These are phyloP conservation scores for Podospora pseudopauciseta DNA, from an alignment of 495 filamentous ascomycete genomes.

Conservation along the genomic window DNA sequence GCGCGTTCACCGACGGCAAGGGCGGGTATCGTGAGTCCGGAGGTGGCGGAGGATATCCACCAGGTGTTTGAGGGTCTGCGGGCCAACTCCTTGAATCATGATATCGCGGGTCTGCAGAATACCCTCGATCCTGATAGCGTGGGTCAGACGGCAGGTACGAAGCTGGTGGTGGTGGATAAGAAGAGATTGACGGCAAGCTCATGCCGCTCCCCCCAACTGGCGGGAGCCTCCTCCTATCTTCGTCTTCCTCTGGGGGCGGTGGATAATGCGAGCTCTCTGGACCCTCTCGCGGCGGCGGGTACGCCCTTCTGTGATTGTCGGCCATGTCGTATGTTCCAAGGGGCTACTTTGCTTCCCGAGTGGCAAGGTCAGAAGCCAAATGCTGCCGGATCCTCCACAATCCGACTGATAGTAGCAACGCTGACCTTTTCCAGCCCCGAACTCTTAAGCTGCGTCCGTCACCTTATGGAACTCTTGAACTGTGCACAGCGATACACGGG, in stretches of 20 bases:
- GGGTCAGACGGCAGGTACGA: constrained; percentile 16
- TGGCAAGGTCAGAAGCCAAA: background rate
- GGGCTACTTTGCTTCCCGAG: background rate
- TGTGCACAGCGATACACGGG: background rate
- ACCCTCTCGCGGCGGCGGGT: constrained; percentile 36
- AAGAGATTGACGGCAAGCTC: constrained; percentile 36
- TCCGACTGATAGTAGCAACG: background rate
- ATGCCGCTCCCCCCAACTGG: constrained; percentile 30
- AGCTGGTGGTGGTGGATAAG: constrained; percentile 8
- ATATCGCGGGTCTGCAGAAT: constrained; percentile 22
- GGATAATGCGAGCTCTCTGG: constrained; percentile 45
- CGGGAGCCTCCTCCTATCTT: constrained; percentile 38
- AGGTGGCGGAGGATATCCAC: constrained; percentile 11
- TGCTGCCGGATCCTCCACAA: background rate
- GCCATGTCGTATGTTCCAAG: constrained; percentile 38
- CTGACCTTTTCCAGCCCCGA: background rate
- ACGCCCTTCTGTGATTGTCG: constrained; percentile 40
- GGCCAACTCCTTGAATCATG: constrained; percentile 24
- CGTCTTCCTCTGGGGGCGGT: constrained; percentile 46
- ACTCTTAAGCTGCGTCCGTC: too few relatives aligned
- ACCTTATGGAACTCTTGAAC: background rate
- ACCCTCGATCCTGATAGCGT: constrained; percentile 16
- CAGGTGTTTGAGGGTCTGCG: constrained; percentile 1
- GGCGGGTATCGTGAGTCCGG: constrained; percentile 22
- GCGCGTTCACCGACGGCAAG: constrained; percentile 12